These are phyloP conservation scores for Pseudogymnoascus sp. DNA, from an alignment of 2,329 filamentous ascomycete species.

Conservation along the genomic window DNA sequence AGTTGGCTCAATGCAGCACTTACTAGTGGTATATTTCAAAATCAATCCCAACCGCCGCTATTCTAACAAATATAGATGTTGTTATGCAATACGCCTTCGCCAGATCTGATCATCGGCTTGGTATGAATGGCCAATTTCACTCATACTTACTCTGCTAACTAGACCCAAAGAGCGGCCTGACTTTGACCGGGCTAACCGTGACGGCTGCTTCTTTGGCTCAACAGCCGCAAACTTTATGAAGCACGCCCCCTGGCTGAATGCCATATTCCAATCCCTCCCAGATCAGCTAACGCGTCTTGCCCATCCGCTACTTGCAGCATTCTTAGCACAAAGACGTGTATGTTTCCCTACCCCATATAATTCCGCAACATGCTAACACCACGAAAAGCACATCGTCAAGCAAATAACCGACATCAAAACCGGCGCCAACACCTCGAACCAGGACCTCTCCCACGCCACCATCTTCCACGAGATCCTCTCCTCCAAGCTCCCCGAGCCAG, in stretches of 20 bases:
- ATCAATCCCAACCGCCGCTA: background rate
- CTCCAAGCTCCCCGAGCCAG: background rate
- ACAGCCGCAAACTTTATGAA: conserved; percentile 17
- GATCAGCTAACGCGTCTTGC: background rate
- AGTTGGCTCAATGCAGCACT: conserved; percentile 18
- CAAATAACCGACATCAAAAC: conserved; percentile 6
- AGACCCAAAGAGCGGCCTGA: conserved; percentile 15
- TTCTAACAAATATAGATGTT: conserved; percentile 20
- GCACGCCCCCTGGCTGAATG: conserved; percentile 19
- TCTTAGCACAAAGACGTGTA: background rate
- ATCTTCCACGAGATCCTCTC: conserved; percentile 2
- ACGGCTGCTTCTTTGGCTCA: conserved; percentile 15
- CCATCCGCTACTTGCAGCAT: background rate
- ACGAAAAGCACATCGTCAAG: background rate
- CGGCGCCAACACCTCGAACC: background rate
- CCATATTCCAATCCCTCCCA: background rate
- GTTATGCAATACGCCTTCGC: conserved; percentile 28
- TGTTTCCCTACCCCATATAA: no score
- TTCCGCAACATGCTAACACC: background rate
- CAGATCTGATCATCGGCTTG: conserved; percentile 18
- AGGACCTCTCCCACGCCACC: background rate
- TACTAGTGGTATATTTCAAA: conserved; percentile 11
- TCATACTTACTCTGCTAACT: background rate
- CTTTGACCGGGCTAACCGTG: conserved; percentile 19
- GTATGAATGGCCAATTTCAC: background rate